Conservation (phyloP, 2,329 filamentous ascomycete genomes). For the Dactylellina sp. region DNA sequence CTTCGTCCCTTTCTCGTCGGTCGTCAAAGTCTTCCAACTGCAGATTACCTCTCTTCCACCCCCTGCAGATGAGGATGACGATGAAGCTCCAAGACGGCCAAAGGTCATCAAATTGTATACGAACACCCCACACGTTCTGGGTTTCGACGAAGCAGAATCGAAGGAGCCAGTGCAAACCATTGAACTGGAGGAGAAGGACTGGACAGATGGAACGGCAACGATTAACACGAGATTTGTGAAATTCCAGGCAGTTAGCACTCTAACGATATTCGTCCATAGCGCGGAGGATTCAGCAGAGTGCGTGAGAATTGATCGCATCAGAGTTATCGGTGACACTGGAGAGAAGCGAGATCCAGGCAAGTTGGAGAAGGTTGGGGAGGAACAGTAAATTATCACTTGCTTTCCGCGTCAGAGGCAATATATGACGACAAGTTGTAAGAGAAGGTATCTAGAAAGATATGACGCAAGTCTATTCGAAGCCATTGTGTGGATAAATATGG, state of each 20-base stretch:
- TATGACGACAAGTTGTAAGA: not conserved
- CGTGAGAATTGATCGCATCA: conserved; percentile 81
- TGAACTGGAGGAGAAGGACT: conserved; percentile 79
- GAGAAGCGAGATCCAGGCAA: conserved; percentile 94
- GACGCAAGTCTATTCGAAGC: conserved; percentile 17
- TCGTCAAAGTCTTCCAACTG: conserved; percentile 86
- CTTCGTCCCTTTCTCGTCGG: conserved; percentile 87
- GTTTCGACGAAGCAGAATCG: conserved; percentile 94
- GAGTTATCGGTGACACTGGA: conserved; percentile 78
- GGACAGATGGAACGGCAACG: conserved; percentile 78
- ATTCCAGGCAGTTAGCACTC: conserved; percentile 90
- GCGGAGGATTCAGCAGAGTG: conserved; percentile 83
- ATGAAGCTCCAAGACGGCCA: conserved; percentile 77
- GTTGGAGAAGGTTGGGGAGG: conserved; percentile 91
- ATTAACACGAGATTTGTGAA: conserved; percentile 88
- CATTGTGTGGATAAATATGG: not conserved
- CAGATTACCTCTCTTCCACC: conserved; percentile 85
- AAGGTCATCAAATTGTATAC: conserved; percentile 85
- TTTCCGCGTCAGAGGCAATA: no score
- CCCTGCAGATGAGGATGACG: conserved; percentile 66
- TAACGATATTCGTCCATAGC: conserved; percentile 89
- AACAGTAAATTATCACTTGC: conserved; percentile 61
- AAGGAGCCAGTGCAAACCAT: conserved; percentile 83
- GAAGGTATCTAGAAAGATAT: not conserved
- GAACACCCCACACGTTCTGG: conserved; percentile 88